These are phyloP conservation scores for Heliamphora exappendiculata DNA, from an alignment of 148 eudicot species.

Conservation along the genomic window DNA sequence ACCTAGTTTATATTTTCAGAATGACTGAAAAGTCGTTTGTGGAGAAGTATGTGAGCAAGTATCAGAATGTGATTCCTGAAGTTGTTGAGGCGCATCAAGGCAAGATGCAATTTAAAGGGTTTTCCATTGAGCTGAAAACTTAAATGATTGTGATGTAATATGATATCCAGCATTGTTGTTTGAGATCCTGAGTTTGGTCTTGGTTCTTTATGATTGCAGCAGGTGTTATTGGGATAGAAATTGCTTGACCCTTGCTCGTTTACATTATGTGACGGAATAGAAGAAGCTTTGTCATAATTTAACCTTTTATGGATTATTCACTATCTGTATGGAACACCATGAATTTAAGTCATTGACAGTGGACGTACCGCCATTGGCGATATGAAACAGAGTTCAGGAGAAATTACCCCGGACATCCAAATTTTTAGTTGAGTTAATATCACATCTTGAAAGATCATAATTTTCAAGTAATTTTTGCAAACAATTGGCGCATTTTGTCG, in stretches of 20 bases:
- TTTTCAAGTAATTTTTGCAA: background rate
- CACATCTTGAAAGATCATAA: background rate
- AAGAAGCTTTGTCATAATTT: background rate
- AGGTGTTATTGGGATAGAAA: background rate
- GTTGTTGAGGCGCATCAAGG: conserved; percentile 7
- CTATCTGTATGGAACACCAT: background rate
- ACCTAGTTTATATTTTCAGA: background rate
- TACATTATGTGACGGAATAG: background rate
- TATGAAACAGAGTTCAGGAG: background rate
- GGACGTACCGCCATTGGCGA: background rate
- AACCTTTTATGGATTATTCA: background rate
- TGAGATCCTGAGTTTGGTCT: background rate
- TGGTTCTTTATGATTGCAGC: background rate
- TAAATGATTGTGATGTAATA: background rate
- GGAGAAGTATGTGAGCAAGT: background rate
- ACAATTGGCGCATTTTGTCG: background rate
- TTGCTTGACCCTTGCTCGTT: too few relatives aligned
- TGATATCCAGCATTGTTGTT: background rate
- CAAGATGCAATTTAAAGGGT: conserved; percentile 7
- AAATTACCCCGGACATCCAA: background rate
- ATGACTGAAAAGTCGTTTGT: background rate
- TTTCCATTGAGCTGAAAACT: background rate
- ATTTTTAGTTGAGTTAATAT: background rate
- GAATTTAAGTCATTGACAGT: background rate
- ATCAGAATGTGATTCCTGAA: conserved; percentile 2